phyloP scores from a whole-genome alignment of 495 filamentous ascomycete species.

The Penicillium maclennaniae region DNA sequence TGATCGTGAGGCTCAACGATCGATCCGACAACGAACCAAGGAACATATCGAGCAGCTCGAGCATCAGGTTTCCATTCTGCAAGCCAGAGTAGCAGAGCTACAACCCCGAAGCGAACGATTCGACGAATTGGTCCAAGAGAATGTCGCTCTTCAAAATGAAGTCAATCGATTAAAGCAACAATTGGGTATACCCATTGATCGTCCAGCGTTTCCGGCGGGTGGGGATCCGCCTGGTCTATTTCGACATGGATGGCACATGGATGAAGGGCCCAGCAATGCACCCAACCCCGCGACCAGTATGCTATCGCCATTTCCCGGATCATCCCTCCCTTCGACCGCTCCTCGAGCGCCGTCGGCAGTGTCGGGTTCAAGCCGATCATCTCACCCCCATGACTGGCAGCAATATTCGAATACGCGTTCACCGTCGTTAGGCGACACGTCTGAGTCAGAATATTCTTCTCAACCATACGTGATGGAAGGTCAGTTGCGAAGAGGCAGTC shows the following conservation, averaged over 20 bases:
- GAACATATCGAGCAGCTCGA: conserved; percentile 57
- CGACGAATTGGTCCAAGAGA: conserved; percentile 48
- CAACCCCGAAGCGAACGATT: conserved; percentile 44
- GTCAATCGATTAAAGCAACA: conserved; percentile 42
- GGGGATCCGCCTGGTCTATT: conserved; percentile 8
- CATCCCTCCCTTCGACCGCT: conserved; percentile 8
- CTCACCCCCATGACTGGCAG: conserved; percentile 23
- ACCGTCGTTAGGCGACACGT: conserved; percentile 15
- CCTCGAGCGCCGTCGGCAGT: conserved; percentile 10
- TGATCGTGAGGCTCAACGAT: conserved; percentile 60
- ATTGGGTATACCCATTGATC: conserved; percentile 22
- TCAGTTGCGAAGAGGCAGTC: conserved; percentile 11
- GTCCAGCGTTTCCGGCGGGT: conserved; percentile 6
- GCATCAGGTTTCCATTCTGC: conserved; percentile 42
- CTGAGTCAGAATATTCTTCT: conserved; percentile 12
- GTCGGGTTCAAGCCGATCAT: conserved; percentile 11
- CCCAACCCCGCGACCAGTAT: conserved; percentile 7
- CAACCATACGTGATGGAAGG: conserved; percentile 20
- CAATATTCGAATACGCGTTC: conserved; percentile 18
- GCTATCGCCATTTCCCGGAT: conserved; percentile 11
- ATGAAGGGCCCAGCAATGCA: conserved; percentile 2
- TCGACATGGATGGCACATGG: conserved; percentile 13
- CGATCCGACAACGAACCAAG: conserved; percentile 58
- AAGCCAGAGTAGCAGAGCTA: conserved; percentile 49
- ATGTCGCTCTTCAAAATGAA: conserved; percentile 53